Conservation (phyloP, 805 yeast genomes). For the Nakazawaea populi region DNA sequence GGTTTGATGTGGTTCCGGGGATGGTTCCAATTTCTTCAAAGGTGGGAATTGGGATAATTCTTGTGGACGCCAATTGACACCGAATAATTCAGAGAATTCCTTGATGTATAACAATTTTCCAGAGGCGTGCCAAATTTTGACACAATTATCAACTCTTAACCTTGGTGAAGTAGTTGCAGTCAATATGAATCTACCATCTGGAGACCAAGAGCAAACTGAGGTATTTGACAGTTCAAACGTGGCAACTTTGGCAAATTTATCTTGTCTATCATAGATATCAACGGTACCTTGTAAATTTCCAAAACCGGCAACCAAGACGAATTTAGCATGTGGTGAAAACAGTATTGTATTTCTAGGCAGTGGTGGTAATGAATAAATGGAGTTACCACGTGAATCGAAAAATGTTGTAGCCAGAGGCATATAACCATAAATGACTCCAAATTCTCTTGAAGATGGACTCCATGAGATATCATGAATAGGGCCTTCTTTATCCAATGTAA, state of each 20-base stretch:
- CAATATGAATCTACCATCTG: slow-evolving; percentile 87
- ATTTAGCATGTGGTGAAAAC: slow-evolving; percentile 92
- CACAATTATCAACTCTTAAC: slow-evolving; percentile 92
- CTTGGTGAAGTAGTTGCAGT: slow-evolving; percentile 98
- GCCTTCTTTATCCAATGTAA: slow-evolving; percentile 84
- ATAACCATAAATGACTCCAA: slow-evolving; percentile 94
- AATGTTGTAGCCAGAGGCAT: slow-evolving; percentile 97
- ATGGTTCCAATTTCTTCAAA: slow-evolving; percentile 40
- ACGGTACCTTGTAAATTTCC: slow-evolving; percentile 97
- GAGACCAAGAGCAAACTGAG: slow-evolving; percentile 96
- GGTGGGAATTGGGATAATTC: slow-evolving; percentile 48
- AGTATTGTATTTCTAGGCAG: slow-evolving; percentile 85
- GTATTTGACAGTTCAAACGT: slow-evolving; percentile 91
- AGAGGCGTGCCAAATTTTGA: slow-evolving; percentile 86
- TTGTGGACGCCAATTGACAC: slow-evolving; percentile 82
- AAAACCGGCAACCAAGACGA: slow-evolving; percentile 90
- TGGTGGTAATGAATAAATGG: slow-evolving; percentile 75
- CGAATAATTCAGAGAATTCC: slow-evolving; percentile 75
- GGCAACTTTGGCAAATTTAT: slow-evolving; percentile 72
- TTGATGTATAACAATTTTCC: slow-evolving; percentile 76
- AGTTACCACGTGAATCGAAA: slow-evolving; percentile 90
- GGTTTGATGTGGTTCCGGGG: slow-evolving; percentile 65
- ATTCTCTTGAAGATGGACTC: slow-evolving; percentile 95
- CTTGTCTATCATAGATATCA: slow-evolving; percentile 88
- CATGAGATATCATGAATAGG: slow-evolving; percentile 97